Percentiles rank a stretch among this genome's conserved stretches.
phyloP scores from a whole-genome alignment of 129 eudicot genomes.

The Flaveria ramosissima region DNA sequence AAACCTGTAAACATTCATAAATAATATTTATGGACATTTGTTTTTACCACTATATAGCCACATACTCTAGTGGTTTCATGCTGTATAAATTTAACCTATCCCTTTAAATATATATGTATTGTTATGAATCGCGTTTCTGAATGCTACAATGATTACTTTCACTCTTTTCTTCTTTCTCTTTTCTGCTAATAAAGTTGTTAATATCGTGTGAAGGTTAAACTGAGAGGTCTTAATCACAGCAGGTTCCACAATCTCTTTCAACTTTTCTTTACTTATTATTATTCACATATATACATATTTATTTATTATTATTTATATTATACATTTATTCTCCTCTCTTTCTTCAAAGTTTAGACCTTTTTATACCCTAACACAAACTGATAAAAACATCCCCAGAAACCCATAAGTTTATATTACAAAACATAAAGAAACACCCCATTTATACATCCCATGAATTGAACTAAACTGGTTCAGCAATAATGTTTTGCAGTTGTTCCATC shows the following conservation, averaged over 20 bases:
- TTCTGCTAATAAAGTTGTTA: conserved; percentile 37
- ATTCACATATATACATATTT: no score
- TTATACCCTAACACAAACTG: conserved; percentile 20
- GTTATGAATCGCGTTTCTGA: conserved; percentile 35
- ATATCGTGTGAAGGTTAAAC: conserved; percentile 36
- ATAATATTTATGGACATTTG: no score
- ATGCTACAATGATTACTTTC: conserved; percentile 48
- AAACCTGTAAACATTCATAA: no score
- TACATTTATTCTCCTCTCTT: conserved; percentile 29
- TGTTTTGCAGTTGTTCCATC: conserved; percentile 14
- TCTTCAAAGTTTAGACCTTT: conserved; percentile 38
- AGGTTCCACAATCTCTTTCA: conserved; percentile 65
- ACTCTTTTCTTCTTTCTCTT: conserved; percentile 22
- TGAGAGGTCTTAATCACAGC: conserved; percentile 68
- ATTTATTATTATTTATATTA: not conserved
- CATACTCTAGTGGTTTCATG: no score
- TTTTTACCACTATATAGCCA: no score
- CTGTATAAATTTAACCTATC: no score
- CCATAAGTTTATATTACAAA: no score
- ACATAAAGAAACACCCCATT: conserved; percentile 3
- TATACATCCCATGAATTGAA: conserved; percentile 1
- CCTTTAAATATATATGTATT: not conserved
- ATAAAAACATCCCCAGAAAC: no score
- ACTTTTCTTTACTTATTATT: conserved; percentile 34
- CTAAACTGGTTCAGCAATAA: conserved; percentile 18